These are phyloP conservation scores for Kodamaea sp. DNA, from an alignment of 1,139 yeast species.

Conservation along the genomic window DNA sequence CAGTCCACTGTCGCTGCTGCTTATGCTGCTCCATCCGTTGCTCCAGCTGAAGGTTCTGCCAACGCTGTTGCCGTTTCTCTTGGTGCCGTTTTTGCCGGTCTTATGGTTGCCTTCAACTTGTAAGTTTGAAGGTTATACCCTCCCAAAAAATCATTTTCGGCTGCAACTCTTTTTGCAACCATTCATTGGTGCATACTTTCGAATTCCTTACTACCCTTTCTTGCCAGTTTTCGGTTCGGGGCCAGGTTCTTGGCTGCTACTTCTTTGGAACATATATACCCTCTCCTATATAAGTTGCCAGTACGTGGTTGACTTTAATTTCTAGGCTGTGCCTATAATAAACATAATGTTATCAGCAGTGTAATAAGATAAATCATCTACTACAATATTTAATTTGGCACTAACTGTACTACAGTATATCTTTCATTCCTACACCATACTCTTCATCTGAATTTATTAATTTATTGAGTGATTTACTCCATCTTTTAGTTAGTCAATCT, in stretches of 20 bases:
- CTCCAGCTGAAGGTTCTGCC: constrained; percentile 18
- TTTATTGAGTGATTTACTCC: no score
- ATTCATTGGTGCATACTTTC: constrained; percentile 4
- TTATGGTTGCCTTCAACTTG: constrained; percentile 16
- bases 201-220: background rate
- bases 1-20: constrained; percentile 15
- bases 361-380: no score
- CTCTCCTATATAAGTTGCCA: constrained; percentile 1
- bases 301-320: background rate
- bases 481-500: no score
- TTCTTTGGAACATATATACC: constrained; percentile 7
- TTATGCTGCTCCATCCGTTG: constrained; percentile 12
- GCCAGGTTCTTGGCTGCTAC: background rate
- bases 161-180: constrained; percentile 6
- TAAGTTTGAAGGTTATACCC: constrained; percentile 6
- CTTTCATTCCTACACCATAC: no score
- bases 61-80: constrained; percentile 19
- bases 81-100: constrained; percentile 24
- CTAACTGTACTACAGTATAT: no score
- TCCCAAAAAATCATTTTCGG: constrained; percentile 1
- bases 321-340: constrained; percentile 8
- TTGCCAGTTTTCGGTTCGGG: constrained; percentile 3
- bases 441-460: no score
- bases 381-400: no score
- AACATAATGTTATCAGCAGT: no score